These are phyloP conservation scores for Psidium guajava DNA, from an alignment of 345 rosid genomes.

Conservation along the genomic window DNA sequence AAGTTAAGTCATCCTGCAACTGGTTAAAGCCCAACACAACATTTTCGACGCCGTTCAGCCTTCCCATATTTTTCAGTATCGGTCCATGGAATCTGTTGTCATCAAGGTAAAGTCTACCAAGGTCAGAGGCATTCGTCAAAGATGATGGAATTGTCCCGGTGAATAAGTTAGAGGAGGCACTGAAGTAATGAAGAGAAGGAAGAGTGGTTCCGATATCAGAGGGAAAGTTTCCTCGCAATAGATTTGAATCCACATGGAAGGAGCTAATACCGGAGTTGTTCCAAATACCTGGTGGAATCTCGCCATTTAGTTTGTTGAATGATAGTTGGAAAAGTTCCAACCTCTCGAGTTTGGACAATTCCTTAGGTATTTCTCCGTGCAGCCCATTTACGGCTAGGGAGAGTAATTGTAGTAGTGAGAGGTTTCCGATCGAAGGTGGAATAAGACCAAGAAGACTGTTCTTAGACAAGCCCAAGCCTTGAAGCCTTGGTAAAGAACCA, in stretches of 20 bases:
- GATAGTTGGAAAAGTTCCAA: no score
- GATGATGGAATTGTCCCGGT: background rate
- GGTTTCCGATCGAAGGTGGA: background rate
- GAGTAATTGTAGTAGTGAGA: no score
- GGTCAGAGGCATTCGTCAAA: background rate
- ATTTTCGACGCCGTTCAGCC: background rate
- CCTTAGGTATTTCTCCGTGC: no score
- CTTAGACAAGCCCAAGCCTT: fast-evolving
- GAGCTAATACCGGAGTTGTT: no score
- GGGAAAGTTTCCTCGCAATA: no score
- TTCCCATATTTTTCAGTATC: background rate
- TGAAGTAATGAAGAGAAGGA: background rate
- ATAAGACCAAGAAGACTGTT: background rate
- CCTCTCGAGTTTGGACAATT: no score
- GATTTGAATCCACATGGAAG: no score
- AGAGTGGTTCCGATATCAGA: background rate
- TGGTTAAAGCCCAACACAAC: fast-evolving
- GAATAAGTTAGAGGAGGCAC: fast-evolving
- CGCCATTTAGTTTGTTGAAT: no score
- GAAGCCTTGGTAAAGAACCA: background rate
- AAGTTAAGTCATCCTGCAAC: background rate
- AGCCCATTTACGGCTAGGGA: no score
- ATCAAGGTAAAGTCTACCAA: fast-evolving
- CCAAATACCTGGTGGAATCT: no score
- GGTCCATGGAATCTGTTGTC: fast-evolving